Percentiles rank a stretch among this genome's conserved stretches.
phyloP scores from a whole-genome alignment of 495 filamentous ascomycete genomes.

The Achaetomiella virescens region DNA sequence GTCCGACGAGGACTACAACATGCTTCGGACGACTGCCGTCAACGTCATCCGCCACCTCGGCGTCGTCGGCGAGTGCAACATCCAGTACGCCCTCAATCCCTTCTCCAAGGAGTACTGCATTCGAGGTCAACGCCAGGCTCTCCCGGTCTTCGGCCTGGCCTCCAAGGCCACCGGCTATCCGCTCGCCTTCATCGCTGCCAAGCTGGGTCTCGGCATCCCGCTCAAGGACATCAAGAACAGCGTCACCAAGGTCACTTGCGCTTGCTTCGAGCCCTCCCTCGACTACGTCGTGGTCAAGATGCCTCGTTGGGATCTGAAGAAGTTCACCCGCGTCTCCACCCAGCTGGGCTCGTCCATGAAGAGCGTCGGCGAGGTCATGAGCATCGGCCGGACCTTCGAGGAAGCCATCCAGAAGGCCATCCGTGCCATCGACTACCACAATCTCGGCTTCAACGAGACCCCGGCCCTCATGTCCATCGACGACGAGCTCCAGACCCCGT shows the following conservation, averaged over 20 bases:
- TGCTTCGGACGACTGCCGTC: constrained; percentile 93
- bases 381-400: constrained; percentile 92
- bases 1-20: constrained; percentile 96
- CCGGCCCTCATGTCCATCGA: constrained; percentile 90
- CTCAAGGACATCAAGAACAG: constrained; percentile 95
- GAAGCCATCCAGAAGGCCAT: constrained; percentile 99
- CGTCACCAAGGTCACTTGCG: constrained; percentile 92
- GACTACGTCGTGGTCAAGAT: constrained; percentile 99
- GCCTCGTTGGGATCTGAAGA: constrained; percentile 97
- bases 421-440: constrained; percentile 87
- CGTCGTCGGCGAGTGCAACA: constrained; percentile 96
- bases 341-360: constrained; percentile 97
- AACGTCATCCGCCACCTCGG: constrained; percentile 94
- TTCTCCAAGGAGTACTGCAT: constrained; percentile 95
- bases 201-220: constrained; percentile 88
- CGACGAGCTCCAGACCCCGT: constrained; percentile 91
- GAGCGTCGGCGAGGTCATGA: constrained; percentile 99
- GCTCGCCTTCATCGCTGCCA: constrained; percentile 92
- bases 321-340: constrained; percentile 93
- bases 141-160: constrained; percentile 94
- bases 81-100: constrained; percentile 93
- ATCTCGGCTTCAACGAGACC: constrained; percentile 91
- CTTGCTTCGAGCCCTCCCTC: constrained; percentile 97
- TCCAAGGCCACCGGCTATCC: constrained; percentile 98
- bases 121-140: constrained; percentile 96